These are phyloP conservation scores for Pulveroboletus ridleyi DNA, from an alignment of 1,284 basidiomycete species.

Conservation along the genomic window DNA sequence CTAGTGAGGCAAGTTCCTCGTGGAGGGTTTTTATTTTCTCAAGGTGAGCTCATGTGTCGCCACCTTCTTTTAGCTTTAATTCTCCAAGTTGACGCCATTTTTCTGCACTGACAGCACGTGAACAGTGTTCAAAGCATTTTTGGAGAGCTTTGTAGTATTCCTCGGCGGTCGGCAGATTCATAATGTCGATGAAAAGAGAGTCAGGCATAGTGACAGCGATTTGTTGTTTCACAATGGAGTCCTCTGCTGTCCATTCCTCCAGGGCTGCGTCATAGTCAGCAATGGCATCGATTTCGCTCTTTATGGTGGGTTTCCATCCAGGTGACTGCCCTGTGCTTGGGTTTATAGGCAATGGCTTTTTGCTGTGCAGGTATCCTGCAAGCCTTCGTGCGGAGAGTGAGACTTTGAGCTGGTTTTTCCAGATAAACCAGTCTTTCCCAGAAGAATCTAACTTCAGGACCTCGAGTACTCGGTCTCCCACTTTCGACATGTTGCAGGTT, in stretches of 20 bases:
- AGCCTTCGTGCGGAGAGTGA: background rate
- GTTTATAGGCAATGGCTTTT: background rate
- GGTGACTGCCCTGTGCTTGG: background rate
- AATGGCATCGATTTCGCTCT: no score
- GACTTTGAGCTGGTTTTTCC: background rate
- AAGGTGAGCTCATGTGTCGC: background rate
- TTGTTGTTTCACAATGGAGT: background rate
- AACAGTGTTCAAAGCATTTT: no score
- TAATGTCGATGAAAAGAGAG: background rate
- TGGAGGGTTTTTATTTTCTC: background rate
- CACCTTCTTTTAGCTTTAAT: background rate
- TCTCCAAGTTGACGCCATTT: no score
- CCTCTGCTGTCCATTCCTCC: background rate
- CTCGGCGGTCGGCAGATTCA: no score
- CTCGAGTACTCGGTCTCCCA: background rate
- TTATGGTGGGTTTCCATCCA: background rate
- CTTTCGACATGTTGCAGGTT: background rate
- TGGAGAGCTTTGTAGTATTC: no score
- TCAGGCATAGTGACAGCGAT: background rate
- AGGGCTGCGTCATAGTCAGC: no score
- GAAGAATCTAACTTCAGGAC: conserved; percentile 1
- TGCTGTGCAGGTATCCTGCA: background rate
- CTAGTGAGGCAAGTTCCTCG: background rate
- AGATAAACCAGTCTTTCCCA: background rate
- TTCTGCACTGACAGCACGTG: no score